Percentiles rank a stretch among this genome's conserved stretches.
Evolutionary conservation across 768 basidiomycete genomes (phyloP).

Genomic region (Tephrocybe sp.): DNA sequence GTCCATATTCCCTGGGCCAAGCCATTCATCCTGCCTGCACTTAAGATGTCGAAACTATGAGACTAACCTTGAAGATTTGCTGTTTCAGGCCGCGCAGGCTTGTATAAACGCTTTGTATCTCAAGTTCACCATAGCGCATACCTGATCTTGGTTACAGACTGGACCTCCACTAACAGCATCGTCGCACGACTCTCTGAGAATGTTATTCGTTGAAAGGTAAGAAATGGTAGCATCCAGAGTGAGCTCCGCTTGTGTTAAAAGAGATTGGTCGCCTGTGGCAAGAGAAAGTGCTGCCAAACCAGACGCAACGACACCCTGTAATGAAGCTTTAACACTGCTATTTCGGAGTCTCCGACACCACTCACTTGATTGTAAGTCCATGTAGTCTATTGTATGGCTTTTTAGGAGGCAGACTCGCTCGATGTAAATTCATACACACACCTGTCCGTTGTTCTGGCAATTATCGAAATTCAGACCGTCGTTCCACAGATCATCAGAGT

Average conservation of each 20-base stretch:
- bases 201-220: constrained; percentile 36
- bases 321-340: not conserved
- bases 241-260: constrained; percentile 49
- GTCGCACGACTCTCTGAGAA: constrained; percentile 56
- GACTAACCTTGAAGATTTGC: constrained; percentile 45
- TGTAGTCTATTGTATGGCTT: constrained; percentile 37
- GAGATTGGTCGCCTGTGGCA: constrained; percentile 35
- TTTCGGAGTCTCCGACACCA: not conserved
- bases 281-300: constrained; percentile 47
- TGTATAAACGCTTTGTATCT: not conserved
- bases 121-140: constrained; percentile 6
- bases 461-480: constrained; percentile 38
- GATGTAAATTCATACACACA: constrained; percentile 11
- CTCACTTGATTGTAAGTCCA: constrained; percentile 62
- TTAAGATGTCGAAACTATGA: not conserved
- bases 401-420: not conserved
- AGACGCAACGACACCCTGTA: constrained; percentile 54
- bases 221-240: constrained; percentile 52
- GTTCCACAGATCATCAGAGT: constrained; percentile 44
- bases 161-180: constrained; percentile 36
- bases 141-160: constrained; percentile 48
- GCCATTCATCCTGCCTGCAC: not conserved
- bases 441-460: constrained; percentile 46
- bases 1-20: constrained; percentile 48
- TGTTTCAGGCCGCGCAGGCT: too few relatives aligned